Percentiles rank a stretch among this genome's conserved stretches.
Conservation (phyloP, 2,329 filamentous ascomycete species). For the Trichophyton simii region DNA sequence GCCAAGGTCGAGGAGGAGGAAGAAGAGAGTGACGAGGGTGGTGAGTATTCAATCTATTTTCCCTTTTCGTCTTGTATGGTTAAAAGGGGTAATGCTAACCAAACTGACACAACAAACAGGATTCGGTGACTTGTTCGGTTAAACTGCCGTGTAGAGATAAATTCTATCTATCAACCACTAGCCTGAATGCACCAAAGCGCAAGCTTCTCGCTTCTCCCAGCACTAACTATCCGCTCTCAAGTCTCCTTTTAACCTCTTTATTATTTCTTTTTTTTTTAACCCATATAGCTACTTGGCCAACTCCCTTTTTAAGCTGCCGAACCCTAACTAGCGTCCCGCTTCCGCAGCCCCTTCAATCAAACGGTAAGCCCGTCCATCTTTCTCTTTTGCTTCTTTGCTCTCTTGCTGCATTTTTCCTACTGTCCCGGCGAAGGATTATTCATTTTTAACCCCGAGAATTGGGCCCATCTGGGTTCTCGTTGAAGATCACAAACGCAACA, state of each 20-base stretch:
- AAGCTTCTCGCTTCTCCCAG: constrained; percentile 7
- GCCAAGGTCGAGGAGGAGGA: constrained; percentile 54
- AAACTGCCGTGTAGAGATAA: constrained; percentile 24
- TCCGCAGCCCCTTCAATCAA: not conserved
- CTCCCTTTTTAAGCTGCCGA: constrained; percentile 16
- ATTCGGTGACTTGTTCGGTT: constrained; percentile 72
- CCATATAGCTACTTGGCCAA: constrained; percentile 12
- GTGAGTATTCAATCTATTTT: constrained; percentile 19
- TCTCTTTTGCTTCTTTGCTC: constrained; percentile 20
- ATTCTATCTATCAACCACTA: not conserved
- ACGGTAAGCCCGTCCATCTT: not conserved
- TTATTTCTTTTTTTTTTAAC: constrained; percentile 22
- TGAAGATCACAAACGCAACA: constrained; percentile 53
- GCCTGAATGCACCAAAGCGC: constrained; percentile 5
- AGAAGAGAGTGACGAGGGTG: constrained; percentile 50
- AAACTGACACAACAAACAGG: constrained; percentile 28
- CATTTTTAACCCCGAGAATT: constrained; percentile 54
- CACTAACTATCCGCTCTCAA: too few species aligned
- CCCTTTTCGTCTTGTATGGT: not conserved
- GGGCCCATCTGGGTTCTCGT: constrained; percentile 23
- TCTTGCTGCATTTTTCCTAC: constrained; percentile 13
- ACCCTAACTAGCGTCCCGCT: not conserved
- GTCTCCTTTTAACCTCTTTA: constrained; percentile 10
- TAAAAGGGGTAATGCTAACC: not conserved
- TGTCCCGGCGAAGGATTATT: constrained; percentile 43